Evolutionary conservation across 78 protist genomes (phyloP).

Genomic region (Protostelium mycophagum): DNA sequence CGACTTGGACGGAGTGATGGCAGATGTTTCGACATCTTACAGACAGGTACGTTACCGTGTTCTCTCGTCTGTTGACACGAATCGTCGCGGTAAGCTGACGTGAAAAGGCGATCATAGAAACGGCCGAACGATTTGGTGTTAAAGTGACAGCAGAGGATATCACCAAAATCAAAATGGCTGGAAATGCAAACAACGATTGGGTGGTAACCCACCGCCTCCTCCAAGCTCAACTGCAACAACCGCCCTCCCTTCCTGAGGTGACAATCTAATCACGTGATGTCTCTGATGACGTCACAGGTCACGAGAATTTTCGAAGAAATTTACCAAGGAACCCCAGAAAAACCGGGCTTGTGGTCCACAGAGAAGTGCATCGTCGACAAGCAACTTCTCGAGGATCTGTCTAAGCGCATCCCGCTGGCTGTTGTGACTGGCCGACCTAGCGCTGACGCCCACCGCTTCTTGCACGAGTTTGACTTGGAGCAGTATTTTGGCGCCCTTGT

Average conservation of each 20-base stretch:
- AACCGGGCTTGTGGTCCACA: neutral
- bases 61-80: no score
- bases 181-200: neutral
- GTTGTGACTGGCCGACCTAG: constrained; percentile 4
- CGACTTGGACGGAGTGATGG: constrained; percentile 14
- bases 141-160: neutral
- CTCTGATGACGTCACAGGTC: neutral
- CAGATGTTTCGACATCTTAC: constrained; percentile 3
- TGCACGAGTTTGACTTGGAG: neutral
- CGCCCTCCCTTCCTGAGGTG: neutral
- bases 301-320: constrained; percentile 1
- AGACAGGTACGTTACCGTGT: neutral
- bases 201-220: neutral
- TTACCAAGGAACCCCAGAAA: constrained; percentile 1
- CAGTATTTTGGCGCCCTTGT: neutral
- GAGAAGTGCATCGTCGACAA: neutral
- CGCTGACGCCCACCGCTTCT: neutral
- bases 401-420: neutral
- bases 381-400: neutral
- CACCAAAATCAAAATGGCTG: neutral
- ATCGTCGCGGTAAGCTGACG: neutral
- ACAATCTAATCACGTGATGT: constrained; percentile 1
- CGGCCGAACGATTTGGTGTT: neutral
- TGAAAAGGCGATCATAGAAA: neutral
- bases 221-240: neutral